These are phyloP conservation scores for Beauveria australis DNA, from an alignment of 2,329 filamentous ascomycete genomes.

Conservation along the genomic window DNA sequence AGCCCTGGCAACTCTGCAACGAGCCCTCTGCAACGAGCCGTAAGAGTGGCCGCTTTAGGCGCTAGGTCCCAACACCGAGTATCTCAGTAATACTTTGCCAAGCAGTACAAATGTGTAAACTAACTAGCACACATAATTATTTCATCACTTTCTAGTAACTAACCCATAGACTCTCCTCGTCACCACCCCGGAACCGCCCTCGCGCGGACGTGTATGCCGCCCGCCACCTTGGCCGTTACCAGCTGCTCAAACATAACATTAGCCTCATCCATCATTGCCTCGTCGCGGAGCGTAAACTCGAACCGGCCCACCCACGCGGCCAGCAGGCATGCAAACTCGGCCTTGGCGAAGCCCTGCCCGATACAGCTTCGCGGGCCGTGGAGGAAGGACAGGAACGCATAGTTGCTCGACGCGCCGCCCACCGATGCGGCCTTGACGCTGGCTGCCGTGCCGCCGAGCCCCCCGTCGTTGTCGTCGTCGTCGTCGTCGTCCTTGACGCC, in stretches of 20 bases:
- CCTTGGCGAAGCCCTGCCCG: constrained; percentile 63
- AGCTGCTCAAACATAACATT: constrained; percentile 7
- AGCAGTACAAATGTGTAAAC: too few relatives aligned
- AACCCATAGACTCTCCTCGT: not conserved
- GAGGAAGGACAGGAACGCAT: constrained; percentile 67
- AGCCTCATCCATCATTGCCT: constrained; percentile 2
- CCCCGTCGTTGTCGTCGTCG: too few relatives aligned
- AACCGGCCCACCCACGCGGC: constrained; percentile 48
- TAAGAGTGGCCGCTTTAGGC: too few relatives aligned
- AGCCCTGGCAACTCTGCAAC: too few relatives aligned
- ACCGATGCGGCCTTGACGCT: constrained; percentile 47
- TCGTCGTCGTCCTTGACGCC: too few relatives aligned
- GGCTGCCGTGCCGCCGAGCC: constrained; percentile 20
- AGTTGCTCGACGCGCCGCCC: constrained; percentile 63
- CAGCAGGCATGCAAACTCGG: constrained; percentile 66
- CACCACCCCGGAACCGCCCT: not conserved
- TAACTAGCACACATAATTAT: too few relatives aligned
- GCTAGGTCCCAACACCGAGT: too few relatives aligned
- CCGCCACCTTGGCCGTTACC: not conserved
- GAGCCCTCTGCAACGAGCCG: too few relatives aligned
- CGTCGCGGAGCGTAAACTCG: not conserved
- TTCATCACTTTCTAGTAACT: too few relatives aligned
- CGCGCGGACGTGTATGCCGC: not conserved
- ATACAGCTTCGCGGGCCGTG: constrained; percentile 81
- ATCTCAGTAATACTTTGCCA: too few relatives aligned